Conservation (phyloP, 345 rosid species). For the Combretum micranthum region DNA sequence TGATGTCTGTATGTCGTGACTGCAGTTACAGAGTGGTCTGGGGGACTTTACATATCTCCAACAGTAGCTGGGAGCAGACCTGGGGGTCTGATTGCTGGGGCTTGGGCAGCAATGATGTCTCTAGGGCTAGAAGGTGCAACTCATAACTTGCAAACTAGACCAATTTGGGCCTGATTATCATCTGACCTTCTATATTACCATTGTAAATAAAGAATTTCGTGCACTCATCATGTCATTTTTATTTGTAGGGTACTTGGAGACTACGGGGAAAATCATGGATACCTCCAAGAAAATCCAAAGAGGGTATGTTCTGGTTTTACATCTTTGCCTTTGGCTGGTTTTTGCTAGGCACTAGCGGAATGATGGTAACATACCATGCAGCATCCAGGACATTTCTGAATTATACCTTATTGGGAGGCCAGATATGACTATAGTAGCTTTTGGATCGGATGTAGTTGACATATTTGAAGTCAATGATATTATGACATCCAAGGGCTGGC, state of each 20-base stretch:
- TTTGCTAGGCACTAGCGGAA: background rate
- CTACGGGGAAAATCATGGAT: constrained; percentile 74
- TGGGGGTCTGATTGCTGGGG: constrained; percentile 81
- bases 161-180: constrained; percentile 2
- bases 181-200: too few relatives aligned
- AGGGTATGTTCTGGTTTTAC: constrained; percentile 39
- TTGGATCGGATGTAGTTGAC: constrained; percentile 65
- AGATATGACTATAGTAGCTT: constrained; percentile 82
- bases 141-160: background rate
- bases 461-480: constrained; percentile 90
- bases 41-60: constrained; percentile 88
- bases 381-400: constrained; percentile 64
- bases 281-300: constrained; percentile 56
- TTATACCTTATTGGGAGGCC: constrained; percentile 77
- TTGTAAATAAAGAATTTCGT: background rate
- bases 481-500: constrained; percentile 91
- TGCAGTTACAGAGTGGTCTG: constrained; percentile 95
- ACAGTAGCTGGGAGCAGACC: constrained; percentile 96
- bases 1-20: background rate
- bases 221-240: constrained; percentile 3
- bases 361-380: constrained; percentile 17
- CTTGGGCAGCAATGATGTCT: constrained; percentile 95
- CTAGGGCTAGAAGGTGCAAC: constrained; percentile 67
- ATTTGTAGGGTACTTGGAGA: constrained; percentile 63
- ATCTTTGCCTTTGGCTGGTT: background rate